Evolutionary conservation across 2,329 filamentous ascomycete genomes (phyloP).

Genomic region (Fusarium chaquense): DNA sequence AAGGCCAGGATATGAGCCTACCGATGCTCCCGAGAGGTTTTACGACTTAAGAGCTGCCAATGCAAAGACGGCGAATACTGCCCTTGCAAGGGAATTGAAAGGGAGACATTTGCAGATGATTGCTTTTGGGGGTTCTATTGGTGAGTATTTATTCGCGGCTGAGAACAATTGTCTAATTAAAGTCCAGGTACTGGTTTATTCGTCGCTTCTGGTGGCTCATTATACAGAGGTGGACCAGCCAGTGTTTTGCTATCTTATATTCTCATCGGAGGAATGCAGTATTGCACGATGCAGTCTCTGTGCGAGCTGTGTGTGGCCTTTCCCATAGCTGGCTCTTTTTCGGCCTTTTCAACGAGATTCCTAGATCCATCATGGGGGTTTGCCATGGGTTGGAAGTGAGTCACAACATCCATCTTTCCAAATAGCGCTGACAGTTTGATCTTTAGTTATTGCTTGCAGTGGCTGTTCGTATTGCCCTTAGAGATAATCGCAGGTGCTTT

Average conservation of each 20-base stretch:
- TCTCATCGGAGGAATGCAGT: slow-evolving; percentile 87
- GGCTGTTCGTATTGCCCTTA: slow-evolving; percentile 84
- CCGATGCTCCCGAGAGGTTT: slow-evolving; percentile 55
- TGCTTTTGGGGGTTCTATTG: slow-evolving; percentile 92
- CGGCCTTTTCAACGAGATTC: slow-evolving; percentile 93
- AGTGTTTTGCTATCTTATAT: slow-evolving; percentile 80
- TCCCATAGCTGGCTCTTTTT: slow-evolving; percentile 91
- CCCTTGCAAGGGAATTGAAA: slow-evolving; percentile 82
- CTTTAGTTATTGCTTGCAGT: slow-evolving; percentile 82
- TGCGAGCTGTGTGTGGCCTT: slow-evolving; percentile 93
- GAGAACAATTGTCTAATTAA: background rate
- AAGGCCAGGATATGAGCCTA: slow-evolving; percentile 32
- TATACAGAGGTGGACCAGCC: slow-evolving; percentile 81
- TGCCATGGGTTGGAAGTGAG: slow-evolving; percentile 93
- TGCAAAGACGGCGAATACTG: slow-evolving; percentile 80
- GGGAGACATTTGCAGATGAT: slow-evolving; percentile 95
- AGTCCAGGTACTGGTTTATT: slow-evolving; percentile 81
- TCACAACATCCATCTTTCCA: slow-evolving; percentile 23
- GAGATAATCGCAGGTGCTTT: slow-evolving; percentile 90
- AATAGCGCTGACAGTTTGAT: background rate
- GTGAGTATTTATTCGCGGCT: slow-evolving; percentile 55
- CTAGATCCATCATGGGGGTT: slow-evolving; percentile 95
- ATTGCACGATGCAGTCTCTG: slow-evolving; percentile 90
- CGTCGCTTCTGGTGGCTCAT: slow-evolving; percentile 80
- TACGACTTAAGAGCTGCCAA: slow-evolving; percentile 70